Percentiles rank a stretch among this genome's conserved stretches.
Conservation (phyloP, 129 eudicot genomes). For the Artemisia tridentata region DNA sequence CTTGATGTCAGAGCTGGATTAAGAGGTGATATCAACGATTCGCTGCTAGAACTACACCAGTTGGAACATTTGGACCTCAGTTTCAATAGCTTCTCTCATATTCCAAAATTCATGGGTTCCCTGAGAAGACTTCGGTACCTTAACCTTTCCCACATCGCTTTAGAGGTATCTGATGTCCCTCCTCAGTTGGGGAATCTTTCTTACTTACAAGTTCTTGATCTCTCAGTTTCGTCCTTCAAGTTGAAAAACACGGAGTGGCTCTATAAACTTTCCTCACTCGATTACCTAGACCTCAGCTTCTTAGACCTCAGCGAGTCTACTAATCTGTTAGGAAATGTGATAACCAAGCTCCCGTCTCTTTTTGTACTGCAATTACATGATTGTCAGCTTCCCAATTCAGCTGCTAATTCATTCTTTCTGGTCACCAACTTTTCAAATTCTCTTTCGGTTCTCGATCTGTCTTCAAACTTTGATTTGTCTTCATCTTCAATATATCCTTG, state of each 20-base stretch:
- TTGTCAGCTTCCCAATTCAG: no score
- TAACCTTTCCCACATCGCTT: not conserved
- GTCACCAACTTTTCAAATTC: no score
- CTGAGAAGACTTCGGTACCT: constrained; percentile 13
- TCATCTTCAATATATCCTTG: no score
- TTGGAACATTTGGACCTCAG: constrained; percentile 29
- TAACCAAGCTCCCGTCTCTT: no score
- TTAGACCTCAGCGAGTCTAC: not conserved
- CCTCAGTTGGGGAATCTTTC: constrained; percentile 19
- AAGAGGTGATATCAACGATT: constrained; percentile 22
- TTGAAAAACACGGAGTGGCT: constrained; percentile 30
- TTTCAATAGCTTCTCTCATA: constrained; percentile 4
- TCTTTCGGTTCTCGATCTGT: no score
- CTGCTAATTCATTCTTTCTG: not conserved
- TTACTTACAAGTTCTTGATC: constrained; percentile 22
- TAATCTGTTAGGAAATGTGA: no score
- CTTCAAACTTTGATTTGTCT: no score
- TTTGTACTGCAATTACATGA: no score
- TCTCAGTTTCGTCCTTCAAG: not conserved
- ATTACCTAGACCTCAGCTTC: not conserved
- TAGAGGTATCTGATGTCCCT: constrained; percentile 21
- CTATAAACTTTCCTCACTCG: constrained; percentile 16
- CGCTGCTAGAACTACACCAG: constrained; percentile 22
- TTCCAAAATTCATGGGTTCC: constrained; percentile 30
- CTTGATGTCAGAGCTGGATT: not conserved